phyloP scores from a whole-genome alignment of 73 alveolate genomes.

The Durusdinium trenchii region DNA sequence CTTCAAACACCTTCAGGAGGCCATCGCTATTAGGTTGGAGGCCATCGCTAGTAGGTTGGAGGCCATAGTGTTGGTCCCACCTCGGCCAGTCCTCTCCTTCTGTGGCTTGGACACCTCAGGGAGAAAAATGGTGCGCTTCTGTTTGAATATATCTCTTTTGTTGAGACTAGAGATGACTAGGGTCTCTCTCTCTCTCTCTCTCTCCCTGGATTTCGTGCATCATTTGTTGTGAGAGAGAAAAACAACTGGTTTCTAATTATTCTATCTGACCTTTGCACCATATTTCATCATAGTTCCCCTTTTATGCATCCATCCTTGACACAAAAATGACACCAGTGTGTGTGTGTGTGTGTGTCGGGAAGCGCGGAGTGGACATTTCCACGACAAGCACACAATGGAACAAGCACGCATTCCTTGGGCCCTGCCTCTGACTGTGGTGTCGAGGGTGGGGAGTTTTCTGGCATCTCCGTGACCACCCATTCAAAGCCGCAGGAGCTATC shows the following conservation, averaged over 20 bases:
- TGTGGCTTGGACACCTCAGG: constrained; percentile 50
- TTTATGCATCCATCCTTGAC: too few relatives aligned
- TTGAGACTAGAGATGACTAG: neutral
- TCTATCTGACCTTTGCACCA: too few relatives aligned
- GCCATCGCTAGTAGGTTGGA: too few relatives aligned
- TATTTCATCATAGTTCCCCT: too few relatives aligned
- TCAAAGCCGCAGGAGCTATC: constrained; percentile 90
- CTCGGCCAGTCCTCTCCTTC: constrained; percentile 50
- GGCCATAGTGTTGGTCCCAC: too few relatives aligned
- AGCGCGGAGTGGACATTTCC: neutral
- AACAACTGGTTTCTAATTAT: too few relatives aligned
- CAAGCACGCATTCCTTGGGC: neutral
- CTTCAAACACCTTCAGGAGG: too few relatives aligned
- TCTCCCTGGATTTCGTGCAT: neutral
- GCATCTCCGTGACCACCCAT: constrained; percentile 84
- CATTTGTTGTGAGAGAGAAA: neutral
- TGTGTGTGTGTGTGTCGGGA: too few relatives aligned
- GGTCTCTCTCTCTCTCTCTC: too few relatives aligned
- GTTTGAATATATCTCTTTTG: neutral
- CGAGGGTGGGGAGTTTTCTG: constrained; percentile 39
- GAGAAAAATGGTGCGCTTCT: neutral
- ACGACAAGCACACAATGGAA: neutral
- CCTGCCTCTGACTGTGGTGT: constrained; percentile 31
- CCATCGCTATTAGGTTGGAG: too few relatives aligned
- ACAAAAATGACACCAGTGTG: too few relatives aligned